Evolutionary conservation across 768 basidiomycete genomes (phyloP).

Genomic region (Tylopilus felleus): DNA sequence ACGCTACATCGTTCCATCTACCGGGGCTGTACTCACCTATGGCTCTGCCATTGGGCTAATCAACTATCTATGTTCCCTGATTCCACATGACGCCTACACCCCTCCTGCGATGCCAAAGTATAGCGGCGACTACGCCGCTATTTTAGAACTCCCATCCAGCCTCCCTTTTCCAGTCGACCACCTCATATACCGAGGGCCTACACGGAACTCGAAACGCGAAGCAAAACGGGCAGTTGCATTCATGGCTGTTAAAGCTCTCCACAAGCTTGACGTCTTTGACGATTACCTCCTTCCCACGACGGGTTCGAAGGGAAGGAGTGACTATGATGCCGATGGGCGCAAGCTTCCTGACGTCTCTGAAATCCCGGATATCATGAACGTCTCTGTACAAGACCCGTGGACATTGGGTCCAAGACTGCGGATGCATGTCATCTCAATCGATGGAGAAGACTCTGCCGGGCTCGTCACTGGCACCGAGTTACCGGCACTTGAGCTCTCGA

Average conservation of each 20-base stretch:
- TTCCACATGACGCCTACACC: constrained; percentile 71
- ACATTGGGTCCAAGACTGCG: constrained; percentile 52
- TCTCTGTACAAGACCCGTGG: constrained; percentile 67
- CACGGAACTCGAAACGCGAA: constrained; percentile 65
- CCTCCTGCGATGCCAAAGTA: constrained; percentile 57
- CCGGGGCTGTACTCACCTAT: constrained; percentile 79
- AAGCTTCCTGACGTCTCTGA: constrained; percentile 40
- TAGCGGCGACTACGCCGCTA: constrained; percentile 53
- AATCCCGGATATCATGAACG: constrained; percentile 55
- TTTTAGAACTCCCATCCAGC: constrained; percentile 63
- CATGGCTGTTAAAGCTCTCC: constrained; percentile 66
- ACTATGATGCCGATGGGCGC: constrained; percentile 53
- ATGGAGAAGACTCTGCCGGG: constrained; percentile 50
- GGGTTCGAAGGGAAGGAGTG: constrained; percentile 43
- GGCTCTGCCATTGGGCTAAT: constrained; percentile 70
- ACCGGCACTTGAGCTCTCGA: constrained; percentile 42
- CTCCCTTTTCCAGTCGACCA: constrained; percentile 56
- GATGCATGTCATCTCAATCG: constrained; percentile 58
- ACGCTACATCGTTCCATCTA: constrained; percentile 65
- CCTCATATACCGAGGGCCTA: constrained; percentile 58
- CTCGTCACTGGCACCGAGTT: constrained; percentile 65
- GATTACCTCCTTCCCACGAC: constrained; percentile 77
- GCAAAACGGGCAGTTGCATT: constrained; percentile 84
- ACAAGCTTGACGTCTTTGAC: constrained; percentile 73
- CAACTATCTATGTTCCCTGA: constrained; percentile 71